phyloP scores from a whole-genome alignment of 495 filamentous ascomycete species.

The Penicillium silybi region DNA sequence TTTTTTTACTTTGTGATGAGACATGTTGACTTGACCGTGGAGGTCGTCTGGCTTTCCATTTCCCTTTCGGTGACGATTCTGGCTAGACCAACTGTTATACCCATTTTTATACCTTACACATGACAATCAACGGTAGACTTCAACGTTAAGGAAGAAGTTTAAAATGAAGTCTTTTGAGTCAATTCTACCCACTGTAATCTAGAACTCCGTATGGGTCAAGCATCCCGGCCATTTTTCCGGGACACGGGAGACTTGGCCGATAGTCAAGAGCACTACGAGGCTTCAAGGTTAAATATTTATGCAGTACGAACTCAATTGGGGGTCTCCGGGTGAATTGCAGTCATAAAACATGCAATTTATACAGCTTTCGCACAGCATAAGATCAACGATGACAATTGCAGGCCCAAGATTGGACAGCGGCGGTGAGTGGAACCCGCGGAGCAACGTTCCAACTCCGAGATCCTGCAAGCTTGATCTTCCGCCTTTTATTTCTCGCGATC shows the following conservation, averaged over 20 bases:
- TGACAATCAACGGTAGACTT: conserved; percentile 4
- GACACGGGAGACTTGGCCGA: too few species aligned
- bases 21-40: conserved; percentile 8
- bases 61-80: conserved; percentile 7
- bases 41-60: conserved; percentile 2
- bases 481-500: conserved; percentile 18
- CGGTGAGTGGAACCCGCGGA: conserved; percentile 20
- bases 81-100: conserved; percentile 26
- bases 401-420: conserved; percentile 20
- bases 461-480: conserved; percentile 14
- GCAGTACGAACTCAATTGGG: too few species aligned
- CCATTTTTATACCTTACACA: conserved; percentile 7
- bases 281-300: too few species aligned
- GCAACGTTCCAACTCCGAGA: conserved; percentile 22
- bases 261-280: too few species aligned
- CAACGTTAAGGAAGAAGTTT: too few species aligned
- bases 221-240: too few species aligned
- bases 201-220: too few species aligned
- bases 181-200: too few species aligned
- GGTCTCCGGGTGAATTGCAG: too few species aligned
- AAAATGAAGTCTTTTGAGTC: too few species aligned
- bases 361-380: not conserved
- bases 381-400: conserved; percentile 19
- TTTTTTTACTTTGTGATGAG: conserved; percentile 1
- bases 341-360: too few species aligned